Conservation (phyloP, 116 monocot genomes). For the Cymodocea nodosa region DNA sequence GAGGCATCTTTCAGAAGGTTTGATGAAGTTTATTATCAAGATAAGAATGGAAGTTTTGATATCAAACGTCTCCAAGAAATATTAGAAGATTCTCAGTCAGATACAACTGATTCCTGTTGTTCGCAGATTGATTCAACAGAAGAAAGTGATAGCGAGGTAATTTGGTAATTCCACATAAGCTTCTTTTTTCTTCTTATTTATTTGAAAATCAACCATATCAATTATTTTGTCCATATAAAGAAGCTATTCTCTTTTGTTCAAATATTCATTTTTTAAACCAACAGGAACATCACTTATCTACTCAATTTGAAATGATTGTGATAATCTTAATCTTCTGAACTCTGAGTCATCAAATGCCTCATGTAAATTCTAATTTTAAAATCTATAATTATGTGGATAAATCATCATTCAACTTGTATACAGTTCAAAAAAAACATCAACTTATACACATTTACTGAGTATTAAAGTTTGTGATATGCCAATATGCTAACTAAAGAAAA, state of each 20-base stretch:
- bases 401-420: not conserved
- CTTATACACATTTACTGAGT: too few relatives aligned
- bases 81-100: slow-evolving; percentile 79
- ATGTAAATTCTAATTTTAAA: slow-evolving; percentile 1
- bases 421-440: too few relatives aligned
- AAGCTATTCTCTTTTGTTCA: too few relatives aligned
- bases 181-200: not conserved
- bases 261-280: too few relatives aligned
- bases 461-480: too few relatives aligned
- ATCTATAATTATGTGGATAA: not conserved
- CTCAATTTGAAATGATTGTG: too few relatives aligned
- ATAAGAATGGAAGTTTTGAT: slow-evolving; percentile 38
- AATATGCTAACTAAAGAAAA: too few relatives aligned
- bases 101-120: slow-evolving; percentile 43
- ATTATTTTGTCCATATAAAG: too few relatives aligned
- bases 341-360: not conserved
- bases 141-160: slow-evolving; percentile 73
- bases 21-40: slow-evolving; percentile 13
- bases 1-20: not conserved
- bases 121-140: slow-evolving; percentile 39
- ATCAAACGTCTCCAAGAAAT: slow-evolving; percentile 79
- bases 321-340: not conserved
- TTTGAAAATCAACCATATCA: too few relatives aligned
- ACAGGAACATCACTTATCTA: too few relatives aligned
- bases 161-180: not conserved